These are phyloP conservation scores for Scheffersomyces amazonensis DNA, from an alignment of 805 yeast genomes.

Conservation along the genomic window DNA sequence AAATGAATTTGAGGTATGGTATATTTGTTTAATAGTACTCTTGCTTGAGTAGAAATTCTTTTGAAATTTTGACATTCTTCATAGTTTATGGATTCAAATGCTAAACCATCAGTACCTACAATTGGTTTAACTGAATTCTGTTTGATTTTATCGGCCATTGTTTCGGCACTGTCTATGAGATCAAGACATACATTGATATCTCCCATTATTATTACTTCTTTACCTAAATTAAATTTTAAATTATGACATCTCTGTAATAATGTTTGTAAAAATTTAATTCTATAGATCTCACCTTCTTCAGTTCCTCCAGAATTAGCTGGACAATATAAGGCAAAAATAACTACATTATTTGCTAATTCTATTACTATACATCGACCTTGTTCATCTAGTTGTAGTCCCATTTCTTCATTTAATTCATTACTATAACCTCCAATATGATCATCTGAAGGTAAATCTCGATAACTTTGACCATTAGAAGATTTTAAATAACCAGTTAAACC, in stretches of 20 bases:
- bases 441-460: constrained; percentile 18
- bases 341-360: constrained; percentile 63
- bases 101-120: constrained; percentile 7
- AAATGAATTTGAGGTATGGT: constrained; percentile 16
- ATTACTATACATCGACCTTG: constrained; percentile 82
- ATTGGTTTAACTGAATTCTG: constrained; percentile 28
- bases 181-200: constrained; percentile 84
- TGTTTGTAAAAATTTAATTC: constrained; percentile 55
- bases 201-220: constrained; percentile 78
- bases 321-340: constrained; percentile 71
- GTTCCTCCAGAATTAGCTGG: constrained; percentile 85
- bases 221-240: constrained; percentile 49
- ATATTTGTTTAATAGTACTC: constrained; percentile 27
- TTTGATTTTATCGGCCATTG: constrained; percentile 44
- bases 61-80: constrained; percentile 35
- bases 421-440: constrained; percentile 73
- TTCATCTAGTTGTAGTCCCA: constrained; percentile 54
- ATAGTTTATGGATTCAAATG: constrained; percentile 23
- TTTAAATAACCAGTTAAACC: constrained; percentile 75
- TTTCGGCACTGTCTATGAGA: constrained; percentile 78
- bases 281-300: constrained; percentile 59
- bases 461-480: constrained; percentile 10
- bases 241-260: constrained; percentile 61
- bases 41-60: constrained; percentile 19
- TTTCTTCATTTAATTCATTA: constrained; percentile 28